Evolutionary conservation across 441 rosid species (phyloP).

Genomic region (Isatis lusitanica): DNA sequence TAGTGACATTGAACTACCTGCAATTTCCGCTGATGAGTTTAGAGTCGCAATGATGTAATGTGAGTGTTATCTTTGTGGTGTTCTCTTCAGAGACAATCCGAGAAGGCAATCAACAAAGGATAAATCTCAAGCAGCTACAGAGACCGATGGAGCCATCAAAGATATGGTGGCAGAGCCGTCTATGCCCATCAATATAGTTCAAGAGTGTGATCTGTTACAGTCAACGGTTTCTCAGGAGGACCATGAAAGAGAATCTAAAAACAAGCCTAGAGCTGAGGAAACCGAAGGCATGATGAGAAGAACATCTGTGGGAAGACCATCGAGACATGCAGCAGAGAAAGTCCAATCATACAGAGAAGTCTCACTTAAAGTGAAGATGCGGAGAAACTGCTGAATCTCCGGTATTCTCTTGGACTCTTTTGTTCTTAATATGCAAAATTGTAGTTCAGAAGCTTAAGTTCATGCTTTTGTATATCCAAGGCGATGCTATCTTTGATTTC

Average conservation of each 20-base stretch:
- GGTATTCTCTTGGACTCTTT: neutral
- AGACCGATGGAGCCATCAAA: conserved; percentile 20
- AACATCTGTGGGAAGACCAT: conserved; percentile 51
- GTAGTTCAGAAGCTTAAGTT: conserved; percentile 14
- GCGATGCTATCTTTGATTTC: neutral
- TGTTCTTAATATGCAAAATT: conserved; percentile 11
- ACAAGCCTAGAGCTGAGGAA: conserved; percentile 28
- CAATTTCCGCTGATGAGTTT: neutral
- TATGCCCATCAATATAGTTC: conserved; percentile 37
- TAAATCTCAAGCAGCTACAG: conserved; percentile 36
- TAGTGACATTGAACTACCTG: conserved; percentile 2
- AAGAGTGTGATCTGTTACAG: conserved; percentile 36
- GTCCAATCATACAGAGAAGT: conserved; percentile 64
- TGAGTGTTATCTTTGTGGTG: conserved; percentile 6
- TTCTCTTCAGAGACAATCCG: conserved; percentile 28
- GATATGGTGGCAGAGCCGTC: conserved; percentile 8
- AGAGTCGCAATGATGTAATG: neutral
- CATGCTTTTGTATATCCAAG: conserved; percentile 18
- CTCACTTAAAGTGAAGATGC: conserved; percentile 59
- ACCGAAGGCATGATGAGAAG: conserved; percentile 33
- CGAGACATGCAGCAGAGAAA: conserved; percentile 51
- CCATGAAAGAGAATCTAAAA: conserved; percentile 28
- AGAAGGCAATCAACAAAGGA: conserved; percentile 50
- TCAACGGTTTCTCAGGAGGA: conserved; percentile 19
- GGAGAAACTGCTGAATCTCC: conserved; percentile 32